phyloP scores from a whole-genome alignment of 331 rosid genomes.

The Rosa hybrid region DNA sequence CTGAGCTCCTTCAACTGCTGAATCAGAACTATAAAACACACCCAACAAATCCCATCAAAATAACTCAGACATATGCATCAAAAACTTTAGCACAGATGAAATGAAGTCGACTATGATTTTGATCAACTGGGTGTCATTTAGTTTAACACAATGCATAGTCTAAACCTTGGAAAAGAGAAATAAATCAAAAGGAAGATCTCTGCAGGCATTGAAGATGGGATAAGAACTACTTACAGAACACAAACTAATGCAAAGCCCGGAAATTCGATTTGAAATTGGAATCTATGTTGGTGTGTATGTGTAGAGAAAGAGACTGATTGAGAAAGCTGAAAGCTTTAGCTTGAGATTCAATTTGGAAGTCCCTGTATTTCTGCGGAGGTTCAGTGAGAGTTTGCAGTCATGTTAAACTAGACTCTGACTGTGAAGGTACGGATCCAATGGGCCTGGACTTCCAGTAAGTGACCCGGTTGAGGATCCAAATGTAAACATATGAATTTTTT shows the following conservation, averaged over 20 bases:
- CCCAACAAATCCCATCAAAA: not conserved
- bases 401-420: not conserved
- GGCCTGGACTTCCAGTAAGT: not conserved
- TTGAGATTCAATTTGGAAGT: slow-evolving; percentile 5
- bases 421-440: not conserved
- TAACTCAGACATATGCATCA: not conserved
- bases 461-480: not conserved
- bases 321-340: not conserved
- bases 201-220: not conserved
- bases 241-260: not conserved
- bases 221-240: slow-evolving; percentile 4
- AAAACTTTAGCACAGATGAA: not conserved
- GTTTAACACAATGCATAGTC: not conserved
- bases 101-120: not conserved
- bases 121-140: not conserved
- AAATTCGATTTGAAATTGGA: not conserved
- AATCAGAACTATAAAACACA: not conserved
- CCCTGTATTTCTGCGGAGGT: not conserved
- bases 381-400: not conserved
- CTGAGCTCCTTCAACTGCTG: slow-evolving; percentile 7
- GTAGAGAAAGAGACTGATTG: not conserved
- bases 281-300: not conserved
- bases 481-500: not conserved
- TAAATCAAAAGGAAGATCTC: not conserved
- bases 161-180: not conserved